Percentiles rank a stretch among this genome's conserved stretches.
phyloP scores from a whole-genome alignment of 2,329 filamentous ascomycete genomes.

The Talaromyces albobiverticillius region DNA sequence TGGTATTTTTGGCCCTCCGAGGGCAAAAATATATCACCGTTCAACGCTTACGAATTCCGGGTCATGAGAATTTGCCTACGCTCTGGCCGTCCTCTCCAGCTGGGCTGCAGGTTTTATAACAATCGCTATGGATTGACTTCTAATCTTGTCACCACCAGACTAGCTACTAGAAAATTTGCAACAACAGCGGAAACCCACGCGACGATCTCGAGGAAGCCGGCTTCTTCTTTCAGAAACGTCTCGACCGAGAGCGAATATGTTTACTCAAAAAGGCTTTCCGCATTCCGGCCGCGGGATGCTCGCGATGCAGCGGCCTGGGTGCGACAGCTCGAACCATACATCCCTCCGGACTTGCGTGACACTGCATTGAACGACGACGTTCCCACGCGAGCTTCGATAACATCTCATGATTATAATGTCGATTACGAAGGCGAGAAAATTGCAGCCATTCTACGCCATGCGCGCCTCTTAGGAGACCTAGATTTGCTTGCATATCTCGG shows the following conservation, averaged over 20 bases:
- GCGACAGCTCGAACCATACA: slow-evolving; percentile 30
- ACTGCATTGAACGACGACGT: slow-evolving; percentile 8
- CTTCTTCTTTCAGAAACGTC: neutral
- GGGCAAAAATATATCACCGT: slow-evolving; percentile 16
- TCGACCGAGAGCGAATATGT: neutral
- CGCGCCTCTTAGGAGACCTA: slow-evolving; percentile 24
- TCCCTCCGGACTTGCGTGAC: slow-evolving; percentile 26
- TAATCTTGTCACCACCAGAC: neutral
- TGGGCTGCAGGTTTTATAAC: slow-evolving; percentile 27
- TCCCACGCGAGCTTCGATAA: too few species aligned
- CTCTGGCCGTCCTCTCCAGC: slow-evolving; percentile 33
- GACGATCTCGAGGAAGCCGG: neutral
- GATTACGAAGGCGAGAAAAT: slow-evolving; percentile 27
- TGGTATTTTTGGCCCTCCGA: slow-evolving; percentile 2
- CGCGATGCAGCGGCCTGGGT: slow-evolving; percentile 33
- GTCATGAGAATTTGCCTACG: slow-evolving; percentile 43
- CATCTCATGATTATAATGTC: slow-evolving; percentile 15
- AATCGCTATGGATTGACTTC: slow-evolving; percentile 11
- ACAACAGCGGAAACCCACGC: neutral
- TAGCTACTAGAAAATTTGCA: slow-evolving; percentile 11
- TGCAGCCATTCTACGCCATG: slow-evolving; percentile 29
- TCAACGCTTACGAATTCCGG: slow-evolving; percentile 26
- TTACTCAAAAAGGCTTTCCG: neutral
- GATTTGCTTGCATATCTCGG: slow-evolving; percentile 42
- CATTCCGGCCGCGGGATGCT: slow-evolving; percentile 13